Base-by-base conservation (phyloP, 2,329 filamentous ascomycete genomes). In the Aspergillus fumigatus region DNA sequence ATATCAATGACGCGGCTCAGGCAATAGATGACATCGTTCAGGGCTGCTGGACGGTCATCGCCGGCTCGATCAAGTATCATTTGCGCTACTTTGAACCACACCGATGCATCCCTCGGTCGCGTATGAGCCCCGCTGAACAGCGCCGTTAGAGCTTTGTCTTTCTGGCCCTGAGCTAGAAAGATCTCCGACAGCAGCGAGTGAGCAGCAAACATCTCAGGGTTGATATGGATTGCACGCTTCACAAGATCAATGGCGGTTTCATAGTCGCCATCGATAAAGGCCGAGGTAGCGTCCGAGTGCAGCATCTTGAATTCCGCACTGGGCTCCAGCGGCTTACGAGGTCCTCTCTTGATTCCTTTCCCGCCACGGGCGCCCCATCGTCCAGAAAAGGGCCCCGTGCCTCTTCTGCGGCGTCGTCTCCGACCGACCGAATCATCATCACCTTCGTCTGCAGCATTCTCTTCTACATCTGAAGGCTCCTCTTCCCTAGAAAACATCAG, bases 161-260 rank as follows among this genome's bases (percentile, higher is more conserved):
- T 77, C 48, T 84, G 77, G n/a, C 82, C 83, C 67, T 80, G 78
- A 11, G 78, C 77, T 9, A 80, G 69, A 52, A 84, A 80, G 51
- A 85, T 82, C 59, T 87, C 82, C 0, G 84, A 84, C 7, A 86
- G 73, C 21, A 87, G 73, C 52, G 79, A 82, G 72, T 87, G 83
- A 14, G 84, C 82, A 27, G 79, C 77, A 67, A 83, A 86, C 61
- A 87, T 82, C 67, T 87, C 84, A 0, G 84, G 84, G 62, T 88
- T 87, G 29, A 77, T 71, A 43, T 79, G 73, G 32, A 85, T 79
- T 8, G 82, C 82, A 58, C 77, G 70, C 55, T 76, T 75, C 41
- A 78, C 73, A 10, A 76, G 62, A 6, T 74, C 67, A 52, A 69
- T 76, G 51, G 72, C 80, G 64, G 68, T 72, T 52, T 75, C 77